Evolutionary conservation across 2,329 filamentous ascomycete genomes (phyloP).

Genomic region (Exserohilum rostratum): DNA sequence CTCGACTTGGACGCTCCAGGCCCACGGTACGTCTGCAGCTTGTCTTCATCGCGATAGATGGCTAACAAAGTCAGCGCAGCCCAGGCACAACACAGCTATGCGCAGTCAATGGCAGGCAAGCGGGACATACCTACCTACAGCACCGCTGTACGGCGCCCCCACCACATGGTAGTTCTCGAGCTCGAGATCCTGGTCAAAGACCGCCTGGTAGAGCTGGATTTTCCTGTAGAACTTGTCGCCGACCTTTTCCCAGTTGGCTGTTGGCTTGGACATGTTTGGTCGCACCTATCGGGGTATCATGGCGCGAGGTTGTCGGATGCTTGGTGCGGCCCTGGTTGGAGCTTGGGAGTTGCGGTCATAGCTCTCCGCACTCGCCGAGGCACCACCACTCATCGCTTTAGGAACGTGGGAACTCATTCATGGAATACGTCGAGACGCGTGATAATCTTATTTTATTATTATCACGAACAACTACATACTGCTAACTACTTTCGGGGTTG

Average conservation of each 20-base stretch:
- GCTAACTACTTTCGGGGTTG: conserved; percentile 1
- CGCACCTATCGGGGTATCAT: conserved; percentile 24
- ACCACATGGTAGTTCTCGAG: conserved; percentile 92
- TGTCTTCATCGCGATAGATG: conserved; percentile 85
- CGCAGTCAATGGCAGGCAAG: conserved; percentile 5
- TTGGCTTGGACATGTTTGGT: conserved; percentile 62
- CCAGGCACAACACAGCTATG: not conserved
- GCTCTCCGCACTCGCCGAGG: conserved; percentile 12
- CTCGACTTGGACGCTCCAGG: conserved; percentile 75
- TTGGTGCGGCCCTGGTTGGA: conserved; percentile 10
- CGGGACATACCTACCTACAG: conserved; percentile 70
- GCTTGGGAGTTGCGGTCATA: conserved; percentile 19
- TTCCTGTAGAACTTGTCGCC: conserved; percentile 96
- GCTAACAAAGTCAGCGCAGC: conserved; percentile 61
- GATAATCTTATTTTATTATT: conserved; percentile 1
- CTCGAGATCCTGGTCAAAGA: conserved; percentile 93
- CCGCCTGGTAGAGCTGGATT: conserved; percentile 86
- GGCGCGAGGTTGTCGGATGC: conserved; percentile 17
- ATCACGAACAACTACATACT: conserved; percentile 14
- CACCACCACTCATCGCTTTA: not conserved
- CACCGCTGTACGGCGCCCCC: conserved; percentile 91
- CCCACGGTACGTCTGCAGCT: conserved; percentile 78
- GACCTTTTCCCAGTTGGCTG: conserved; percentile 91
- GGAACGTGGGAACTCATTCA: not conserved
- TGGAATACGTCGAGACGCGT: not conserved